Percentiles rank a stretch among this genome's conserved stretches.
Conservation (phyloP, 768 basidiomycete genomes). For the Auricularia sp. region DNA sequence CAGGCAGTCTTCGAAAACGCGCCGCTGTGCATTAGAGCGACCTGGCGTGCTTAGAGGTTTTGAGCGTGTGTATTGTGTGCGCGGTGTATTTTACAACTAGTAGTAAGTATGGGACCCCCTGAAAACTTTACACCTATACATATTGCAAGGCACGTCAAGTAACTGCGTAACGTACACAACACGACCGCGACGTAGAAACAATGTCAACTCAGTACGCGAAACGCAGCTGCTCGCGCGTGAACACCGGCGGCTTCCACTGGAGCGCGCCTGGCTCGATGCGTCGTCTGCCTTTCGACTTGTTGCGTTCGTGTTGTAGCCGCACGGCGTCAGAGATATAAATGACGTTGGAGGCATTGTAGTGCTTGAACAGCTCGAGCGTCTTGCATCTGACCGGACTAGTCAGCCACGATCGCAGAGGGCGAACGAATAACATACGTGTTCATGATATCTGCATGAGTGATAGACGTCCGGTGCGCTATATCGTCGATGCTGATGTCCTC, state of each 20-base stretch:
- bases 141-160: not conserved
- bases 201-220: slow-evolving; percentile 40
- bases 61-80: too few relatives aligned
- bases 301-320: slow-evolving; percentile 82
- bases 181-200: slow-evolving; percentile 10
- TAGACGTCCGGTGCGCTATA: slow-evolving; percentile 89
- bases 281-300: slow-evolving; percentile 63
- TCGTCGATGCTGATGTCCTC: slow-evolving; percentile 92
- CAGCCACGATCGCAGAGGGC: not conserved
- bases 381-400: slow-evolving; percentile 54
- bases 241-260: slow-evolving; percentile 92
- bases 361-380: slow-evolving; percentile 88
- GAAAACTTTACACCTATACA: not conserved
- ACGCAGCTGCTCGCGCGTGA: slow-evolving; percentile 80
- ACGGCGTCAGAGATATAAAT: slow-evolving; percentile 87
- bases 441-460: slow-evolving; percentile 94
- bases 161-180: too few relatives aligned
- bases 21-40: too few relatives aligned
- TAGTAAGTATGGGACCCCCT: not conserved
- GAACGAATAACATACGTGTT: slow-evolving; percentile 68
- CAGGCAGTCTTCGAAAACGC: not conserved
- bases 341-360: slow-evolving; percentile 89
- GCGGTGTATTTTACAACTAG: not conserved
- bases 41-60: too few relatives aligned
- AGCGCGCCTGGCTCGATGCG: slow-evolving; percentile 72